Percentiles rank a stretch among this genome's conserved stretches.
These are phyloP conservation scores for Salpingoeca rosetta DNA, from an alignment of 78 protist genomes.

Conservation along the genomic window DNA sequence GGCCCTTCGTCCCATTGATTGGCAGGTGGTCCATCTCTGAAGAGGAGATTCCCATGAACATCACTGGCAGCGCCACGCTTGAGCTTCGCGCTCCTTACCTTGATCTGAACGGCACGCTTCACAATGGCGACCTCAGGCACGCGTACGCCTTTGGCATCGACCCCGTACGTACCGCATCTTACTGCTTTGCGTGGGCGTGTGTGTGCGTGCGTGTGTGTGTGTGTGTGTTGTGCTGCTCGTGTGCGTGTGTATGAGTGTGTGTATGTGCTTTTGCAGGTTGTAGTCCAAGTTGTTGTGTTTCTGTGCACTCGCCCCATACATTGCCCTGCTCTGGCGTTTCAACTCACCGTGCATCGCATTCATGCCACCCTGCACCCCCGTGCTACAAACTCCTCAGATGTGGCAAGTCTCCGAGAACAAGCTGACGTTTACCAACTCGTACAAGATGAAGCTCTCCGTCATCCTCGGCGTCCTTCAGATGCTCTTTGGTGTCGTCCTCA, in stretches of 20 bases:
- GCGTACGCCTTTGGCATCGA: conserved; percentile 10
- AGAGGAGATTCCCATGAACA: too few relatives aligned
- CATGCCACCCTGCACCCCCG: background rate
- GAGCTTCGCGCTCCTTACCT: too few relatives aligned
- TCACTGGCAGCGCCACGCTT: too few relatives aligned
- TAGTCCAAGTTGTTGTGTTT: background rate
- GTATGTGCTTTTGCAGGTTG: background rate
- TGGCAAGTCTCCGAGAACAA: conserved; percentile 77
- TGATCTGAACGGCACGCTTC: too few relatives aligned
- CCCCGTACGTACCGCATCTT: background rate
- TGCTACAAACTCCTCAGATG: background rate
- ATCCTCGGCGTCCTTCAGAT: conserved; percentile 94
- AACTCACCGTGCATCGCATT: background rate
- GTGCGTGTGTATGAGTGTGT: background rate
- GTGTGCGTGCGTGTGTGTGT: background rate
- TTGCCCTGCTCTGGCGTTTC: background rate
- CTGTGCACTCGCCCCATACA: too few relatives aligned
- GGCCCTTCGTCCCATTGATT: background rate
- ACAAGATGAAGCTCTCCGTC: conserved; percentile 98
- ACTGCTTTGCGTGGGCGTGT: too few relatives aligned
- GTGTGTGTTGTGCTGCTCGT: background rate
- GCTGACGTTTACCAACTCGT: conserved; percentile 84
- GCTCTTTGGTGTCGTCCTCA: conserved; percentile 82
- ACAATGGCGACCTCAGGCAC: background rate
- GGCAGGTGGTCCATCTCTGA: too few relatives aligned